These are phyloP conservation scores for Coniella vitis DNA, from an alignment of 2,329 filamentous ascomycete genomes.

Conservation along the genomic window DNA sequence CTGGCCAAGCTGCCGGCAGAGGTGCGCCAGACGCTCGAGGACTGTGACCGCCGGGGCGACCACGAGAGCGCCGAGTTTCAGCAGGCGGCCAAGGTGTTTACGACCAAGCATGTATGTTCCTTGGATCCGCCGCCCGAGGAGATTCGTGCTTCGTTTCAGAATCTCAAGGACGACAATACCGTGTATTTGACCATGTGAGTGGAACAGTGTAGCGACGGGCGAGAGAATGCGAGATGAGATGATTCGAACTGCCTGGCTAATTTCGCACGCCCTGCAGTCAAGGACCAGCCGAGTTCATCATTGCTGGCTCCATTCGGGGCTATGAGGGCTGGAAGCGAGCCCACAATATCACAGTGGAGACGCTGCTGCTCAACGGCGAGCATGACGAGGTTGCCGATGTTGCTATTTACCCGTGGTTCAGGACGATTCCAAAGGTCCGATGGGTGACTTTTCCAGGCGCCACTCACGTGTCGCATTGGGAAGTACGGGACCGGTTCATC, in stretches of 20 bases:
- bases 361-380: slow-evolving; percentile 15
- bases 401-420: slow-evolving; percentile 22
- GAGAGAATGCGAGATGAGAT: no score
- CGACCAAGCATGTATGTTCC: slow-evolving; percentile 16
- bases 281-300: slow-evolving; percentile 23
- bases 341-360: slow-evolving; percentile 18
- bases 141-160: slow-evolving; percentile 15
- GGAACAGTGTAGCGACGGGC: background rate
- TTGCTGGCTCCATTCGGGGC: slow-evolving; percentile 19
- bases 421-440: slow-evolving; percentile 20
- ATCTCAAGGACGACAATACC: slow-evolving; percentile 19
- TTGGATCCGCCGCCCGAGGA: slow-evolving; percentile 20
- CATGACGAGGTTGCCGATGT: slow-evolving; percentile 24
- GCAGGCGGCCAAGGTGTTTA: slow-evolving; percentile 16
- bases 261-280: slow-evolving; percentile 15
- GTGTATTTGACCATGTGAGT: slow-evolving; percentile 22
- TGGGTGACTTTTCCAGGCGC: slow-evolving; percentile 24
- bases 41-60: slow-evolving; percentile 17
- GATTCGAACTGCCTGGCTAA: background rate
- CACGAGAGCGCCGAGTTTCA: slow-evolving; percentile 20
- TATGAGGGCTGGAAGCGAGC: slow-evolving; percentile 22
- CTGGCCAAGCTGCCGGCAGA: slow-evolving; percentile 19
- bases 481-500: slow-evolving; percentile 21
- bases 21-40: slow-evolving; percentile 15
- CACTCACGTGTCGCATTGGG: slow-evolving; percentile 21